Percentiles rank a stretch among this genome's conserved stretches.
These are phyloP conservation scores for Termitomyces sp. DNA, from an alignment of 768 basidiomycete species.

Conservation along the genomic window DNA sequence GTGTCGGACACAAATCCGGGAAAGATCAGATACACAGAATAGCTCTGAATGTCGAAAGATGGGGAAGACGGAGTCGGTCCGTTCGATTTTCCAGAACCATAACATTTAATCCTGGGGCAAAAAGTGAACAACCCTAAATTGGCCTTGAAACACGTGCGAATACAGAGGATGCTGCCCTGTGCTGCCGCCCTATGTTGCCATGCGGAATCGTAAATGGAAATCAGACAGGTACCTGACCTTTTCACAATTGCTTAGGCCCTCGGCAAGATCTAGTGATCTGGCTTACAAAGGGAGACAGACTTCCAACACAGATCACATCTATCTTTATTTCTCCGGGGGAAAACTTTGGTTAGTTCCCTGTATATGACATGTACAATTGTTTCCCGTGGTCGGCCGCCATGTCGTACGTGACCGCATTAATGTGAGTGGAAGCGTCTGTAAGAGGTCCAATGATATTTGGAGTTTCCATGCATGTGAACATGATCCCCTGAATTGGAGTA, in stretches of 20 bases:
- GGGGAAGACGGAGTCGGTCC: conserved; percentile 16
- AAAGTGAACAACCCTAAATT: conserved; percentile 28
- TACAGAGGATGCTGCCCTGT: conserved; percentile 28
- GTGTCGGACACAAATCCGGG: conserved; percentile 14
- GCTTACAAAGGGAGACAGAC: conserved; percentile 23
- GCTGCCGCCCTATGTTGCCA: conserved; percentile 25
- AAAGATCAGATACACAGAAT: conserved; percentile 5
- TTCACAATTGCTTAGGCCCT: conserved; percentile 17
- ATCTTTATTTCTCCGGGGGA: conserved; percentile 28
- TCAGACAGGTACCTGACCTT: conserved; percentile 10
- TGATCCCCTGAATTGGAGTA: conserved; percentile 4
- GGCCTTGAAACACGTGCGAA: conserved; percentile 38
- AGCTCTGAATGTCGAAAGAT: conserved; percentile 12
- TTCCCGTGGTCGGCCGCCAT: conserved; percentile 24
- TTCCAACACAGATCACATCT: conserved; percentile 27
- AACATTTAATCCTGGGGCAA: conserved; percentile 23
- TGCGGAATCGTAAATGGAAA: conserved; percentile 31
- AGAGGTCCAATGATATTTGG: background rate
- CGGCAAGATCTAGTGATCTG: conserved; percentile 41
- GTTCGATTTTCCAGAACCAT: conserved; percentile 30
- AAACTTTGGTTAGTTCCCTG: conserved; percentile 22
- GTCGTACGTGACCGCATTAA: conserved; percentile 15
- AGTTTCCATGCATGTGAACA: conserved; percentile 8
- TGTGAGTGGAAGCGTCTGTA: background rate
- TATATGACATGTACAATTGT: conserved; percentile 11